A percentile compares a stretch with the other conserved stretches of the same genome.
Evolutionary conservation across 2,329 filamentous ascomycete genomes (phyloP).

Genomic region (Lomentospora prolificans): DNA sequence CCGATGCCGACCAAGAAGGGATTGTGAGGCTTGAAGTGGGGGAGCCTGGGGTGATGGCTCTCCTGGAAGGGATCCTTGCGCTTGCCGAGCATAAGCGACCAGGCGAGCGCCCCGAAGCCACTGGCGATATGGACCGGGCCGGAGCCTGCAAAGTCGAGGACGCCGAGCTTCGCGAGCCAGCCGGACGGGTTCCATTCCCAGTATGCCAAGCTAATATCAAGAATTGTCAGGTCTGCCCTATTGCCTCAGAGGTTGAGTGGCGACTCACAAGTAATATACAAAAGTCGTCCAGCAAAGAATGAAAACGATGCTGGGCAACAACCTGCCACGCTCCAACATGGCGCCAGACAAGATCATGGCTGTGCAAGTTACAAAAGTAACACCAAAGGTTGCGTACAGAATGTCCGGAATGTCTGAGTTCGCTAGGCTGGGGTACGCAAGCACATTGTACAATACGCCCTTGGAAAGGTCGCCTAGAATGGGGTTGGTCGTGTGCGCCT

Average conservation of each 20-base stretch:
- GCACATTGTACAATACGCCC: conserved; percentile 24
- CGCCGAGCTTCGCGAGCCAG: conserved; percentile 52
- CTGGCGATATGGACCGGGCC: conserved; percentile 56
- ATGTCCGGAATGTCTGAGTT: conserved; percentile 27
- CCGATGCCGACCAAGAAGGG: conserved; percentile 54
- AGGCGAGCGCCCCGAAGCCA: conserved; percentile 54
- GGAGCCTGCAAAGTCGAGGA: conserved; percentile 51
- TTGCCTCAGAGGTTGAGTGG: background rate
- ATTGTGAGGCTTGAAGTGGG: conserved; percentile 46
- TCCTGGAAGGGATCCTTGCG: conserved; percentile 37
- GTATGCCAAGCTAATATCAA: conserved; percentile 42
- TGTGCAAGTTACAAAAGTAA: conserved; percentile 27
- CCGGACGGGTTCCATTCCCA: conserved; percentile 61
- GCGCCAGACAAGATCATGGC: conserved; percentile 30
- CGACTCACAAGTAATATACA: conserved; percentile 41
- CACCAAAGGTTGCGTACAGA: conserved; percentile 26
- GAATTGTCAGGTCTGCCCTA: background rate
- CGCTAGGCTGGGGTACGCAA: conserved; percentile 26
- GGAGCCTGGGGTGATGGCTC: conserved; percentile 25
- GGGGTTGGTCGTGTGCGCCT: conserved; percentile 24
- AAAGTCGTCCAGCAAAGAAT: conserved; percentile 54
- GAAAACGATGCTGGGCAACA: conserved; percentile 47
- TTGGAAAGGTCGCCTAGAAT: conserved; percentile 25
- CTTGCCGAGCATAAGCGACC: conserved; percentile 53
- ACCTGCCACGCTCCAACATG: conserved; percentile 25